Percentiles rank a stretch among this genome's conserved stretches.
These are phyloP conservation scores for Cyberlindnera petersonii DNA, from an alignment of 805 yeast genomes.

Conservation along the genomic window DNA sequence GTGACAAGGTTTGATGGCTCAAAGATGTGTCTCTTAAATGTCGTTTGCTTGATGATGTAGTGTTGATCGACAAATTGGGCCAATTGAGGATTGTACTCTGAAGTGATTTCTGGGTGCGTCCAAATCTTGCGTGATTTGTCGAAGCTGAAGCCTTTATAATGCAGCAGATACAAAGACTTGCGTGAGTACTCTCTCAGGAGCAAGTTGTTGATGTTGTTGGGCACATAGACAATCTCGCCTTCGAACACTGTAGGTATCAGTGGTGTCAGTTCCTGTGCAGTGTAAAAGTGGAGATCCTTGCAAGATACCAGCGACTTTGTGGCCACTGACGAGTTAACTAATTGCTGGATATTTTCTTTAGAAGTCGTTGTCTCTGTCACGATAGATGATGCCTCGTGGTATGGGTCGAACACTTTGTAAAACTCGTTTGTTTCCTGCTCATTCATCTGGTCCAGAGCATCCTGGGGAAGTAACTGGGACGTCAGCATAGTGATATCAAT, in stretches of 20 bases:
- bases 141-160: constrained; percentile 41
- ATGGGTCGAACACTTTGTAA: constrained; percentile 14
- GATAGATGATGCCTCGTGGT: constrained; percentile 29
- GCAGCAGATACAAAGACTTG: constrained; percentile 33
- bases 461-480: constrained; percentile 12
- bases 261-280: constrained; percentile 48
- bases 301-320: constrained; percentile 40
- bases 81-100: constrained; percentile 19
- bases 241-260: constrained; percentile 50
- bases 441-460: constrained; percentile 3
- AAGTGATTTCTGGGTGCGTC: constrained; percentile 14
- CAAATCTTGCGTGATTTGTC: constrained; percentile 17
- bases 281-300: constrained; percentile 57
- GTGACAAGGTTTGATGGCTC: constrained; percentile 5
- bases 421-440: constrained; percentile 8
- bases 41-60: constrained; percentile 17
- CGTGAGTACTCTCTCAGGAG: constrained; percentile 46
- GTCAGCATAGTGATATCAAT: constrained; percentile 63
- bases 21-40: constrained; percentile 22
- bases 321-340: constrained; percentile 27
- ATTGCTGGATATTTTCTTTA: constrained; percentile 30
- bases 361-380: constrained; percentile 28
- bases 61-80: constrained; percentile 14
- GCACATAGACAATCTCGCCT: constrained; percentile 56
- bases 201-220: constrained; percentile 40